A percentile compares a stretch with the other conserved stretches of the same genome.
Conservation (phyloP, 495 filamentous ascomycete species). For the Parathielavia hyrcaniae region DNA sequence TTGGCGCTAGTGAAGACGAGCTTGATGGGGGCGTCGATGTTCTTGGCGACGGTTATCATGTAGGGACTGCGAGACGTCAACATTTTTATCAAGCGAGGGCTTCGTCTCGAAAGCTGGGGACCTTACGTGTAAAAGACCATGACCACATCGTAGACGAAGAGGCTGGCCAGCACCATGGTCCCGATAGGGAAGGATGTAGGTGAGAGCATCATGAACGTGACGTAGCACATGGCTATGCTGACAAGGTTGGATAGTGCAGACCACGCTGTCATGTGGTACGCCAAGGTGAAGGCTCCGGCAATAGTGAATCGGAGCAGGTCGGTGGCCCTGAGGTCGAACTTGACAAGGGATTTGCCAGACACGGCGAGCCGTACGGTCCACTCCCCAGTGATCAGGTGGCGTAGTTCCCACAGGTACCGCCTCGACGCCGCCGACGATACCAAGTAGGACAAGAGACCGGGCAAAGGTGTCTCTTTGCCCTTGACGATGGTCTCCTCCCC, state of each 20-base stretch:
- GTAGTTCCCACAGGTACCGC: conserved; percentile 39
- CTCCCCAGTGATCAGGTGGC: conserved; percentile 40
- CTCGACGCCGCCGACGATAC: conserved; percentile 23
- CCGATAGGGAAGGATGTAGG: conserved; percentile 86
- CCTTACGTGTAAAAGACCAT: conserved; percentile 93
- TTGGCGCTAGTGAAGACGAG: conserved; percentile 71
- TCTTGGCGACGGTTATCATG: conserved; percentile 92
- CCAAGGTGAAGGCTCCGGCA: conserved; percentile 52
- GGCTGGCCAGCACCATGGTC: conserved; percentile 62
- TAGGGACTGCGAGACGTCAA: conserved; percentile 48
- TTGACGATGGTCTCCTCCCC: conserved; percentile 16
- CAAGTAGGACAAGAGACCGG: conserved; percentile 36
- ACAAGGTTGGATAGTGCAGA: conserved; percentile 78
- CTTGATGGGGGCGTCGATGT: conserved; percentile 88
- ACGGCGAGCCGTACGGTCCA: conserved; percentile 44
- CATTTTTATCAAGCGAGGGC: neutral
- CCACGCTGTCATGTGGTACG: conserved; percentile 66
- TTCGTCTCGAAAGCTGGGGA: conserved; percentile 5
- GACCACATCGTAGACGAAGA: conserved; percentile 94
- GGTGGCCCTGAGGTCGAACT: conserved; percentile 35
- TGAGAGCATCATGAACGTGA: conserved; percentile 73
- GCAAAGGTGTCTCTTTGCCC: conserved; percentile 40
- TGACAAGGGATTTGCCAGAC: conserved; percentile 34
- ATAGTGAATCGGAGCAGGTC: conserved; percentile 53
- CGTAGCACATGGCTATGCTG: conserved; percentile 80